Evolutionary conservation across 345 rosid genomes (phyloP).

Genomic region (Dovyalis caffra): DNA sequence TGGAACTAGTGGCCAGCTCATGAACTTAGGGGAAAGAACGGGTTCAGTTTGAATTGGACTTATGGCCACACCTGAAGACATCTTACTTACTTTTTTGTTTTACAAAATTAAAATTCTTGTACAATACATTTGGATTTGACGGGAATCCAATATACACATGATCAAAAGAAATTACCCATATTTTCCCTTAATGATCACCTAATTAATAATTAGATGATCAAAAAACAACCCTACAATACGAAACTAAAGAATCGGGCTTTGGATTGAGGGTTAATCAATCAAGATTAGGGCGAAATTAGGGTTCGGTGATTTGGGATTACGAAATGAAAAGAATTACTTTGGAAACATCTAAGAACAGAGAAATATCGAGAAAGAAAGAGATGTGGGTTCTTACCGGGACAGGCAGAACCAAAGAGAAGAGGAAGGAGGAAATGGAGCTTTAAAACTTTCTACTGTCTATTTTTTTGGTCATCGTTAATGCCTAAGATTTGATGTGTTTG

Average conservation of each 20-base stretch:
- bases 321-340: too few species aligned
- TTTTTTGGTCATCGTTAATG: too few species aligned
- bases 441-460: neutral
- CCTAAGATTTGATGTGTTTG: too few species aligned
- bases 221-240: neutral
- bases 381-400: slow-evolving; percentile 17
- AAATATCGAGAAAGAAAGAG: neutral
- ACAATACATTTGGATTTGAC: neutral
- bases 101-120: neutral
- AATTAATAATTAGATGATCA: slow-evolving; percentile 4
- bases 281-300: neutral
- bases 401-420: slow-evolving; percentile 22
- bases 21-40: slow-evolving; percentile 26
- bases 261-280: neutral
- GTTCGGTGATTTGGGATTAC: neutral
- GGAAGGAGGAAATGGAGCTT: slow-evolving; percentile 2
- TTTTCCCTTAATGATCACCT: slow-evolving; percentile 1
- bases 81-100: slow-evolving; percentile 14
- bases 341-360: neutral
- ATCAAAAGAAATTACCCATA: slow-evolving; percentile 1
- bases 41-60: slow-evolving; percentile 40
- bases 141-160: slow-evolving; percentile 1
- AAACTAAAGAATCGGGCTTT: neutral
- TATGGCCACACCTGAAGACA: slow-evolving; percentile 59
- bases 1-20: slow-evolving; percentile 19